phyloP scores from a whole-genome alignment of 2,329 filamentous ascomycete species.

The Ciborinia camelliae region DNA sequence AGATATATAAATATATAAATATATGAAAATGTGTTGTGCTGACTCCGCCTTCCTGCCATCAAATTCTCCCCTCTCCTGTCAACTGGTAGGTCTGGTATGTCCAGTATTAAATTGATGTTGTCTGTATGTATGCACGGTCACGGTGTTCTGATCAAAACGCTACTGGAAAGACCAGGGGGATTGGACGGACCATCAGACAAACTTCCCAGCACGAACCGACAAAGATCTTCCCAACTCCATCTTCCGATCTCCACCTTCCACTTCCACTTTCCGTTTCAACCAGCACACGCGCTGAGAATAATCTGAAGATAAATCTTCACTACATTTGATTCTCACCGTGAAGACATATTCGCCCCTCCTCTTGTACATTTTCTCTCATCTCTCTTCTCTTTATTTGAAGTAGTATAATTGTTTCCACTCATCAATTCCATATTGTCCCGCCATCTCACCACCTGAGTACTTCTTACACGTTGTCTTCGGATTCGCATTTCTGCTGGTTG shows the following conservation, averaged over 20 bases:
- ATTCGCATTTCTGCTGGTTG: slow-evolving; percentile 7
- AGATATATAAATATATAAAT: background rate
- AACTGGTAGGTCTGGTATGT: too few relatives aligned
- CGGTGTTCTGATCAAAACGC: background rate
- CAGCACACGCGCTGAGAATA: slow-evolving; percentile 12
- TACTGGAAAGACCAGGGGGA: too few relatives aligned
- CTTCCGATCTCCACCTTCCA: slow-evolving; percentile 7
- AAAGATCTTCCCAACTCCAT: too few relatives aligned
- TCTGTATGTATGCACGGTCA: background rate
- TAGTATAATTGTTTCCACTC: slow-evolving; percentile 8
- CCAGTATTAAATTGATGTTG: too few relatives aligned
- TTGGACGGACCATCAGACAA: too few relatives aligned
- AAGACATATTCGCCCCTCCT: background rate
- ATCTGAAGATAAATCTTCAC: slow-evolving; percentile 16
- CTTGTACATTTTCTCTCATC: slow-evolving; percentile 3
- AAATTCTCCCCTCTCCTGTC: too few relatives aligned
- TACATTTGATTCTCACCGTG: background rate
- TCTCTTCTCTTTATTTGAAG: background rate
- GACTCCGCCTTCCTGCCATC: slow-evolving; percentile 2
- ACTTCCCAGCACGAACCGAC: background rate
- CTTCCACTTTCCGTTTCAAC: slow-evolving; percentile 1
- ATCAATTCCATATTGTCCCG: slow-evolving; percentile 5
- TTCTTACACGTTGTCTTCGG: slow-evolving; percentile 12
- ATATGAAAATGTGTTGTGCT: background rate
- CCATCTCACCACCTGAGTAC: background rate